These are phyloP conservation scores for Coemansia sp. DNA, from an alignment of 192 early-diverging fungal genomes.

Conservation along the genomic window DNA sequence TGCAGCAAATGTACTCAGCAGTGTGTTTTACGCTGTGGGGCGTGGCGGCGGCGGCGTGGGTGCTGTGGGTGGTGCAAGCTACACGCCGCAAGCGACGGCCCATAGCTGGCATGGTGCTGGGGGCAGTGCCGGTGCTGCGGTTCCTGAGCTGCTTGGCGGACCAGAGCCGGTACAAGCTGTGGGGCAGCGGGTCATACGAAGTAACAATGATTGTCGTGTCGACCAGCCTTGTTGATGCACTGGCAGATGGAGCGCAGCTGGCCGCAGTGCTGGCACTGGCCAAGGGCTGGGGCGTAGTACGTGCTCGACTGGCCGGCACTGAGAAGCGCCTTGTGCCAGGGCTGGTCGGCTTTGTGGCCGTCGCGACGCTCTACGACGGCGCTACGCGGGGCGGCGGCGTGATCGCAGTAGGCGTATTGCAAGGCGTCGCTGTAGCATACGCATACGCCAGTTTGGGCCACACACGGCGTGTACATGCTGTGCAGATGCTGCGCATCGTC, in stretches of 20 bases:
- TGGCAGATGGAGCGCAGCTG: slow-evolving; percentile 41
- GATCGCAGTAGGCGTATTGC: slow-evolving; percentile 35
- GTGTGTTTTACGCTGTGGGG: slow-evolving; percentile 42
- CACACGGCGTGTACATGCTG: slow-evolving; percentile 33
- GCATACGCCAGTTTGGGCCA: slow-evolving; percentile 30
- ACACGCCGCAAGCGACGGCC: slow-evolving; percentile 9
- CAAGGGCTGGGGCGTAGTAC: slow-evolving; percentile 51
- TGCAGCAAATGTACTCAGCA: slow-evolving; percentile 33
- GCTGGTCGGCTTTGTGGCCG: slow-evolving; percentile 32
- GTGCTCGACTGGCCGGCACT: slow-evolving; percentile 33
- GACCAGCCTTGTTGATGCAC: slow-evolving; percentile 45
- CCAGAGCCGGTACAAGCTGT: slow-evolving; percentile 36
- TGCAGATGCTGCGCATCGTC: slow-evolving; percentile 39
- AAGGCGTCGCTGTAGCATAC: slow-evolving; percentile 26
- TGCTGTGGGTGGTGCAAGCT: slow-evolving; percentile 4
- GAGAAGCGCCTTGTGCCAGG: slow-evolving; percentile 47
- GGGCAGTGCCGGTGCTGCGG: slow-evolving; percentile 35
- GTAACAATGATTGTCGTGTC: slow-evolving; percentile 41
- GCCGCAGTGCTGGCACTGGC: slow-evolving; percentile 33
- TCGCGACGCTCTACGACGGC: slow-evolving; percentile 44
- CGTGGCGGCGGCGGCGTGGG: slow-evolving; percentile 23
- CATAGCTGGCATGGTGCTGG: slow-evolving; percentile 16
- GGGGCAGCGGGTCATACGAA: slow-evolving; percentile 43
- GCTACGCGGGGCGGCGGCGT: slow-evolving; percentile 47
- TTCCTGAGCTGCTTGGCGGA: slow-evolving; percentile 45